Evolutionary conservation across 805 yeast genomes (phyloP).

Genomic region (Lachancea meyersii): DNA sequence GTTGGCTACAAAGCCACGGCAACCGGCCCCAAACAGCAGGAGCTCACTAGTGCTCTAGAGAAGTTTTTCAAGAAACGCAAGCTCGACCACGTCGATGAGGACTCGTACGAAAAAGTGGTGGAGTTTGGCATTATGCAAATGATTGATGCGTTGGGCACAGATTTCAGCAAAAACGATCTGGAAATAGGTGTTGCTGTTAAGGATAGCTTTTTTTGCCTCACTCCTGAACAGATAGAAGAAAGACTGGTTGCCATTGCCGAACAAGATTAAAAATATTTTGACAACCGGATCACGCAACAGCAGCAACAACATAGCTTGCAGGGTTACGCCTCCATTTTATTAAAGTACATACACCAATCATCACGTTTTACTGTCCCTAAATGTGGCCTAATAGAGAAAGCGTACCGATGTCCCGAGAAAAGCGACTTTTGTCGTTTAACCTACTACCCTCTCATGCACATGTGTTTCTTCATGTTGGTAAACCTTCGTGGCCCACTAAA

Average conservation of each 20-base stretch:
- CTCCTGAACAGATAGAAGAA: conserved; percentile 88
- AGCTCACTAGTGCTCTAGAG: conserved; percentile 82
- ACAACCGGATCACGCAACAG: neutral
- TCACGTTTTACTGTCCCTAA: conserved; percentile 1
- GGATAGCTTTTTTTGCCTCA: conserved; percentile 64
- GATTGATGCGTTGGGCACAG: conserved; percentile 83
- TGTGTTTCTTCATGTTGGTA: conserved; percentile 9
- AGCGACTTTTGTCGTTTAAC: neutral
- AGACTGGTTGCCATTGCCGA: conserved; percentile 92
- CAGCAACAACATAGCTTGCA: neutral
- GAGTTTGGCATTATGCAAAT: conserved; percentile 84
- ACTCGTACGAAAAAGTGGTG: conserved; percentile 83
- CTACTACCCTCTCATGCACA: conserved; percentile 9
- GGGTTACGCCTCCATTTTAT: neutral
- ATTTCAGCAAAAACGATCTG: conserved; percentile 86
- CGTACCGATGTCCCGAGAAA: neutral
- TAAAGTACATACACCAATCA: conserved; percentile 3
- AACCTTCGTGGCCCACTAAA: conserved; percentile 20
- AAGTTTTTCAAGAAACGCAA: conserved; percentile 78
- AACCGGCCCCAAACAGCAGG: conserved; percentile 97
- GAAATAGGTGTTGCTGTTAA: conserved; percentile 86
- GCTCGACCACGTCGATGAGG: conserved; percentile 34
- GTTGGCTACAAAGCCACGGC: conserved; percentile 88
- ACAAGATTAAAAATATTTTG: conserved; percentile 56
- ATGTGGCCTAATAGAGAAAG: neutral